Base-by-base conservation (phyloP, 1,139 yeast genomes). In the Candida sp. region DNA sequence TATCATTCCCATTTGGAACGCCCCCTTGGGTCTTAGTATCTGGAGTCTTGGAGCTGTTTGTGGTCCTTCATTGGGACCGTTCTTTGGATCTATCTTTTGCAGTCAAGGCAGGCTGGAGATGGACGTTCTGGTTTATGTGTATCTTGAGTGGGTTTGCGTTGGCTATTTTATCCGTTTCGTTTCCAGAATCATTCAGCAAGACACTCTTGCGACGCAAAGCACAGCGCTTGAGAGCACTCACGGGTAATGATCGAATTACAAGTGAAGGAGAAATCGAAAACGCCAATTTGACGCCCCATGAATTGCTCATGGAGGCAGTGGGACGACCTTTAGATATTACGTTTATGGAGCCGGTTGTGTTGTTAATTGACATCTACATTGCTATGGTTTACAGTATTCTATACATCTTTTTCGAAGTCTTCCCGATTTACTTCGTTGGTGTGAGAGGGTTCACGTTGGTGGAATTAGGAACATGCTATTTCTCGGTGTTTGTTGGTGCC, bases 131-230 rank as follows among this genome's bases (percentile, higher is more conserved):
- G 83, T 68, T 77, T 46, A 54, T 72, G 57, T 54, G 69, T 38
- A 69, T 80, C 47, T 51, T 75, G 22, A 62, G 77, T 46, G 80
- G 71, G 9, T 46, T 69, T 3, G 49, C 73, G 1, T 62, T 77
- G 5, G 8, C 70, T 1, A 23, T 77, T 0, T 62, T 80, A 49
- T 42, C 64, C 3, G 61, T 72, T 42, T 62, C 75, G 41, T 65
- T 83, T 35, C 85, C 86, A 0, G 89, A 85, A 63, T 79, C 88
- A 6, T 77, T 70, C 43, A 75, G 63, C 22, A 71, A 70, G 34
- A 76, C 81, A 2, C 62, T 85, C 25, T 65, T 84, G 7, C 63
- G 72, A 47, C 68, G 83, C 47, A 70, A 77, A 54, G 87, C 87
- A 0, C 54, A 62, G 30, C 65, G 83, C 51, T 65, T 83, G 49